phyloP scores from a whole-genome alignment of 148 eudicot genomes.

The Rhododendron henanense region DNA sequence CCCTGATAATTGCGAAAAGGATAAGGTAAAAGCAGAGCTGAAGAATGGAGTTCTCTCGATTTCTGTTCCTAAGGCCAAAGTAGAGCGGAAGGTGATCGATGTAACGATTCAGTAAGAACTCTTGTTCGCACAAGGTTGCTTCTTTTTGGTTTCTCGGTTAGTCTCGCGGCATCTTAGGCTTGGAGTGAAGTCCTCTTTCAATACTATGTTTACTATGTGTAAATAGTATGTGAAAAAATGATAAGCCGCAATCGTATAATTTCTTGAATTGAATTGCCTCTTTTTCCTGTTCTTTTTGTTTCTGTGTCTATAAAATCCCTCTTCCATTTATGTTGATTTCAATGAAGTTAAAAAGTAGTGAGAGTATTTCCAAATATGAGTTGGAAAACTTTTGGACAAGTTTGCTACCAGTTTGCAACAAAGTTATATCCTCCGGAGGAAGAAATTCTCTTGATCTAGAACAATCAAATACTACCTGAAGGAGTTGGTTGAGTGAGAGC shows the following conservation, averaged over 20 bases:
- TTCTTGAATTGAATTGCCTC: not conserved
- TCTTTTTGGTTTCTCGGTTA: not conserved
- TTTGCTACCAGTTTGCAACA: not conserved
- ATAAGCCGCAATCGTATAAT: not conserved
- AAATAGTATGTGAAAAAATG: not conserved
- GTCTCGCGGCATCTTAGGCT: not conserved
- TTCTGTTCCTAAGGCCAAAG: constrained; percentile 53
- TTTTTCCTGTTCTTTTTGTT: not conserved
- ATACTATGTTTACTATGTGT: not conserved
- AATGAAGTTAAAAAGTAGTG: not conserved
- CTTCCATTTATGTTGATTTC: not conserved
- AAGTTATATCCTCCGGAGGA: not conserved
- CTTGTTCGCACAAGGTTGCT: not conserved
- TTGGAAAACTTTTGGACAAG: not conserved
- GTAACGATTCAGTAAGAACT: constrained; percentile 41
- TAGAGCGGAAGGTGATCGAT: constrained; percentile 58
- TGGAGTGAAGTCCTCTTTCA: not conserved
- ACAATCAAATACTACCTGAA: not conserved
- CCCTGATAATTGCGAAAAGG: constrained; percentile 58
- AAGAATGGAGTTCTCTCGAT: constrained; percentile 75
- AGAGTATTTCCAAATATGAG: not conserved
- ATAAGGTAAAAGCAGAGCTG: constrained; percentile 66
- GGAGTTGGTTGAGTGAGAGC: not conserved
- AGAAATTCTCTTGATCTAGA: not conserved
- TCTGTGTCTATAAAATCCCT: not conserved